Percentiles rank a stretch among this genome's conserved stretches.
These are phyloP conservation scores for Allomyces arbusculus DNA, from an alignment of 192 early-diverging fungal genomes.

Conservation along the genomic window DNA sequence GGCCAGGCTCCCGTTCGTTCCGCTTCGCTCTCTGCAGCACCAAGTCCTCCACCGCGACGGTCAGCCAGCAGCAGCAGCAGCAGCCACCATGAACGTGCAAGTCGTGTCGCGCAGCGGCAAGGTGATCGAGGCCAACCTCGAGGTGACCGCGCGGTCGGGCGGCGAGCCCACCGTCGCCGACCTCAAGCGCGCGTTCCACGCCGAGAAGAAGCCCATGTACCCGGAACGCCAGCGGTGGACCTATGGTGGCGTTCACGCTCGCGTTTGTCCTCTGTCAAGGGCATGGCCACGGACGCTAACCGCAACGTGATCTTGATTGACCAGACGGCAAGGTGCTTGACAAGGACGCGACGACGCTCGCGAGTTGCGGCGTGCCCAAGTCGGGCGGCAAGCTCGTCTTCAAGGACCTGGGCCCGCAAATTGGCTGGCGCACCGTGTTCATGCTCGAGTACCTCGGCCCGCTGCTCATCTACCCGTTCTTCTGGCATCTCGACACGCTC, in stretches of 20 bases:
- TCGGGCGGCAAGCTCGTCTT: slow-evolving; percentile 6
- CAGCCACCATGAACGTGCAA: neutral
- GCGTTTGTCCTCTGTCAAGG: slow-evolving; percentile 1
- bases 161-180: neutral
- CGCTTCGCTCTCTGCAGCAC: no score
- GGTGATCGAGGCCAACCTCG: neutral
- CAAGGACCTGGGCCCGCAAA: slow-evolving; percentile 51
- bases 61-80: neutral
- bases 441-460: slow-evolving; percentile 86
- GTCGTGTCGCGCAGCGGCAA: neutral
- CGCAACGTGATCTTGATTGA: no score
- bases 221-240: neutral
- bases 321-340: slow-evolving; percentile 1
- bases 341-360: neutral
- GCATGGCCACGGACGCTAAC: no score
- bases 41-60: no score
- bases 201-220: neutral
- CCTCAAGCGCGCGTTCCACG: neutral
- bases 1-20: no score
- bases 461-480: slow-evolving; percentile 60
- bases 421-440: slow-evolving; percentile 86
- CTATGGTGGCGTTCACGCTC: neutral
- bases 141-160: neutral
- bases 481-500: slow-evolving; percentile 49
- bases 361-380: neutral